Percentiles rank a stretch among this genome's conserved stretches.
phyloP scores from a whole-genome alignment of 2,329 filamentous ascomycete genomes.

The Neonectria sp. region DNA sequence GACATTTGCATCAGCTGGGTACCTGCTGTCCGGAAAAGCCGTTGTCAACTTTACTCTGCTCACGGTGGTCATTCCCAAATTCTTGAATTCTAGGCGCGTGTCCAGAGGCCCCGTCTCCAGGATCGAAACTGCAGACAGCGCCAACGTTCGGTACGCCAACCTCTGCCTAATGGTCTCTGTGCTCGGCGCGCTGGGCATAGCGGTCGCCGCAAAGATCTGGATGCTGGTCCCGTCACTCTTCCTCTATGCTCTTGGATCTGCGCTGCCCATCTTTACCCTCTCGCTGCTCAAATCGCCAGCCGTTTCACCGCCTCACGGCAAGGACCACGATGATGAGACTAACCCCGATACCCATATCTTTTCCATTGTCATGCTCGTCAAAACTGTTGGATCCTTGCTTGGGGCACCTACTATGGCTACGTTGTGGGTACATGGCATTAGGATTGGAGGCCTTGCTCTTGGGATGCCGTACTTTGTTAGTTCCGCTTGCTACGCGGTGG shows the following conservation, averaged over 20 bases:
- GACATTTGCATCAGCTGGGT: conserved; percentile 63
- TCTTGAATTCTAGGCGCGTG: conserved; percentile 47
- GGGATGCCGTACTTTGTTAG: conserved; percentile 48
- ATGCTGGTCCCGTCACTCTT: conserved; percentile 60
- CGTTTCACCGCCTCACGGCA: conserved; percentile 43
- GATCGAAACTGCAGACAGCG: conserved; percentile 27
- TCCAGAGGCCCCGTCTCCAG: neutral
- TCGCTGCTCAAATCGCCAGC: conserved; percentile 63
- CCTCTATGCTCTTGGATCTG: conserved; percentile 64
- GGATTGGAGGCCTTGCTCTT: conserved; percentile 49
- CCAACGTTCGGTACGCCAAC: conserved; percentile 39
- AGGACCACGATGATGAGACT: conserved; percentile 3
- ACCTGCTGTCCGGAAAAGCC: conserved; percentile 64
- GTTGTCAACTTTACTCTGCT: conserved; percentile 63
- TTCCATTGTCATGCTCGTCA: conserved; percentile 67
- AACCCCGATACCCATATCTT: conserved; percentile 60
- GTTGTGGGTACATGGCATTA: conserved; percentile 63
- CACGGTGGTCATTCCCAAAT: conserved; percentile 57
- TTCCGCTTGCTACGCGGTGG: conserved; percentile 39
- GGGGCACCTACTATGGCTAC: conserved; percentile 64
- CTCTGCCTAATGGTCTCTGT: conserved; percentile 41
- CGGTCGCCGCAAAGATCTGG: conserved; percentile 55
- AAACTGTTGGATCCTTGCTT: conserved; percentile 63
- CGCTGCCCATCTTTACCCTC: conserved; percentile 65
- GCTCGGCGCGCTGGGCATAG: conserved; percentile 60